Evolutionary conservation across 1,139 yeast genomes (phyloP).

Genomic region (Chernovozyma sophiae-reginae): DNA sequence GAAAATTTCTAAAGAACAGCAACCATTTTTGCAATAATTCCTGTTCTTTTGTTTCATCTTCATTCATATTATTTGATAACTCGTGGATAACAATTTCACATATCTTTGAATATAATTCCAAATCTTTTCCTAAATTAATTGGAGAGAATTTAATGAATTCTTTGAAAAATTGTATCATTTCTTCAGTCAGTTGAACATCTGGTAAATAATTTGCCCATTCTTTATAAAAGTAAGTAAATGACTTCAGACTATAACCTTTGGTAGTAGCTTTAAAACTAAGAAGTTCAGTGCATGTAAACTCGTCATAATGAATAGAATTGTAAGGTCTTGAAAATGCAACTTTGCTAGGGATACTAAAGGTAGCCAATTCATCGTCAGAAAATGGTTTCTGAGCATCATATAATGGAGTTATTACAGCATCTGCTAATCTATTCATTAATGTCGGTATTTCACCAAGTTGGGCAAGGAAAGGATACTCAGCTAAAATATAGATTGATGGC

Average conservation of each 20-base stretch:
- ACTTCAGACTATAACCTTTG: slow-evolving; percentile 25
- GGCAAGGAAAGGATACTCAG: slow-evolving; percentile 61
- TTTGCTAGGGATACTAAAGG: slow-evolving; percentile 13
- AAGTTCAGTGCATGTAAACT: slow-evolving; percentile 15
- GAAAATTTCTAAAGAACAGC: slow-evolving; percentile 62
- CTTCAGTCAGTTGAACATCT: slow-evolving; percentile 32
- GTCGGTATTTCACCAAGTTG: slow-evolving; percentile 50
- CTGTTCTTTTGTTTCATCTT: slow-evolving; percentile 6
- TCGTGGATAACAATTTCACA: slow-evolving; percentile 51
- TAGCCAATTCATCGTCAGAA: background rate
- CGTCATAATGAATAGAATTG: slow-evolving; percentile 29
- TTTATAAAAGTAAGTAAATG: slow-evolving; percentile 45
- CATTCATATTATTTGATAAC: background rate
- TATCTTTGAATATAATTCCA: slow-evolving; percentile 51
- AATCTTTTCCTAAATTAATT: slow-evolving; percentile 48
- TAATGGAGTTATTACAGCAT: slow-evolving; percentile 49
- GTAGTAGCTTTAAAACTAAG: slow-evolving; percentile 31
- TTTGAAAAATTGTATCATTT: slow-evolving; percentile 43
- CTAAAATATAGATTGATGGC: slow-evolving; percentile 59
- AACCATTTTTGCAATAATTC: slow-evolving; percentile 39
- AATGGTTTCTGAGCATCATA: slow-evolving; percentile 19
- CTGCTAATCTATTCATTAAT: slow-evolving; percentile 49
- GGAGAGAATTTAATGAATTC: slow-evolving; percentile 55
- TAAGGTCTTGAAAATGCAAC: slow-evolving; percentile 28
- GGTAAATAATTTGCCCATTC: slow-evolving; percentile 49